Percentiles rank a stretch among this genome's conserved stretches.
Evolutionary conservation across 495 filamentous ascomycete species (phyloP).

Genomic region (Hypoxylon cercidicola): DNA sequence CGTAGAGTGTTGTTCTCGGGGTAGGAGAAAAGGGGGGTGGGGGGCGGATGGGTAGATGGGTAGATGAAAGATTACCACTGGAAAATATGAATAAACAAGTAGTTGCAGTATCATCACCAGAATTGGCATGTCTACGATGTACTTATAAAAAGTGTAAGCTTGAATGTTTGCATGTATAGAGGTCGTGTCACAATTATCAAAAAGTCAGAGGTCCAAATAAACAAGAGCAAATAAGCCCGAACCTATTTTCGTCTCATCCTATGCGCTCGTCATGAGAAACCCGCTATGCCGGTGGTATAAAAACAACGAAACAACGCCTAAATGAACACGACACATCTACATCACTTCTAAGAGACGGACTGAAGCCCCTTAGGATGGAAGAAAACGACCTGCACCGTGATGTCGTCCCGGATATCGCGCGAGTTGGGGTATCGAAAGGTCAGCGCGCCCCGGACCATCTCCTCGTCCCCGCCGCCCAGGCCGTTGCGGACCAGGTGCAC

Average conservation of each 20-base stretch:
- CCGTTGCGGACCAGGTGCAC: conserved; percentile 71
- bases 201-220: neutral
- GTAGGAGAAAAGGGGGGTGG: neutral
- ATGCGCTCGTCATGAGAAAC: neutral
- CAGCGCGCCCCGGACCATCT: conserved; percentile 64
- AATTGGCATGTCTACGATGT: too few species aligned
- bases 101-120: too few species aligned
- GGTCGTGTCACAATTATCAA: neutral
- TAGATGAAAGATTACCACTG: neutral
- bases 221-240: too few species aligned
- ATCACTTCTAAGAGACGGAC: neutral
- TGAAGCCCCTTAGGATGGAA: conserved; percentile 49
- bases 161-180: too few species aligned
- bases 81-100: too few species aligned
- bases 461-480: conserved; percentile 67
- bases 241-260: conserved; percentile 1
- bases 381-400: conserved; percentile 72
- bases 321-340: neutral
- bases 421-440: conserved; percentile 60
- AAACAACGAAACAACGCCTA: conserved; percentile 5
- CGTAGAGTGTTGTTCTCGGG: neutral
- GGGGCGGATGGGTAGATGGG: neutral
- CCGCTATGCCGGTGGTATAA: conserved; percentile 14
- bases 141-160: too few species aligned
- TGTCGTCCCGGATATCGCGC: conserved; percentile 64